These are phyloP conservation scores for Zygosaccharomyces sapae DNA, from an alignment of 1,139 yeast genomes.

Conservation along the genomic window DNA sequence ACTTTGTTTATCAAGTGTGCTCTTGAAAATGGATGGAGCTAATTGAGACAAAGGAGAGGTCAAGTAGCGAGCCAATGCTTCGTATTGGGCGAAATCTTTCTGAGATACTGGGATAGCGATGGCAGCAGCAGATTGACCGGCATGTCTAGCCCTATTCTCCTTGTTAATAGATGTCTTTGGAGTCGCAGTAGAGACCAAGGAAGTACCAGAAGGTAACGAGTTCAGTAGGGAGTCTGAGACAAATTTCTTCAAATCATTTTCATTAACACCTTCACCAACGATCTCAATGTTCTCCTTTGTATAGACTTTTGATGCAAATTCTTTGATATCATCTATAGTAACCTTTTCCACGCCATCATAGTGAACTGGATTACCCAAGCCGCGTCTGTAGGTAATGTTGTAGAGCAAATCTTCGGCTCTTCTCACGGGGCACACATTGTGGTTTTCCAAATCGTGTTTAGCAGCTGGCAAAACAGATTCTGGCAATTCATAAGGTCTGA, in stretches of 20 bases:
- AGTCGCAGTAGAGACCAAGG: conserved; percentile 42
- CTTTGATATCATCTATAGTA: conserved; percentile 61
- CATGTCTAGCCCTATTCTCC: conserved; percentile 64
- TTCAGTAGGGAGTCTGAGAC: conserved; percentile 64
- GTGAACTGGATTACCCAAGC: conserved; percentile 80
- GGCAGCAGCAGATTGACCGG: conserved; percentile 67
- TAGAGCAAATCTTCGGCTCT: conserved; percentile 77
- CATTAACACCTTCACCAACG: conserved; percentile 69
- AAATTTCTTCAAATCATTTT: conserved; percentile 64
- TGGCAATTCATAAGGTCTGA: conserved; percentile 73
- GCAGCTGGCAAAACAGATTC: conserved; percentile 85
- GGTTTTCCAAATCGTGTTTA: conserved; percentile 49
- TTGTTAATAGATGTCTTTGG: conserved; percentile 58
- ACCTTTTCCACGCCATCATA: conserved; percentile 61
- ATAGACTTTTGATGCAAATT: conserved; percentile 66
- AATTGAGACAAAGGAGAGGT: conserved; percentile 56
- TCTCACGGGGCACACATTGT: conserved; percentile 50
- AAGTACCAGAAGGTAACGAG: conserved; percentile 56
- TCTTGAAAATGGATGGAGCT: conserved; percentile 49
- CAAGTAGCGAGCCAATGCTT: conserved; percentile 69
- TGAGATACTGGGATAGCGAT: conserved; percentile 74
- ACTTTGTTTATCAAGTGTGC: conserved; percentile 61
- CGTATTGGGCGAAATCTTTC: conserved; percentile 63
- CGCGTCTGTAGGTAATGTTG: conserved; percentile 77
- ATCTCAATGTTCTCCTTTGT: conserved; percentile 68